Evolutionary conservation across 306 rosid species (phyloP), one percentile per base, ranked within the genome.

Genomic region (Quillaja saponaria): DNA sequence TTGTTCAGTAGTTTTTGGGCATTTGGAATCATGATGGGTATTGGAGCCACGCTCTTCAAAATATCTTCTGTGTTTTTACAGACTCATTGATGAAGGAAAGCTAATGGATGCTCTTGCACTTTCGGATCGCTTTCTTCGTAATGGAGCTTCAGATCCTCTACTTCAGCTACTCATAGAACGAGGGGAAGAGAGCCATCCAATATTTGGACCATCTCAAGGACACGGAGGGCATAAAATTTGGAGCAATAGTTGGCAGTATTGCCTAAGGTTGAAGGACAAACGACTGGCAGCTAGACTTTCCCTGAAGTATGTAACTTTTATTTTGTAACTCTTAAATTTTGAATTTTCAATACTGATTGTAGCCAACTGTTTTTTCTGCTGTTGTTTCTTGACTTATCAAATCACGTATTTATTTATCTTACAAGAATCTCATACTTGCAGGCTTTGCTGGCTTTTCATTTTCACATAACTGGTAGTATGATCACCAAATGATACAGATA

Each of bases 41-140:
- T n/a, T n/a, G n/a, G n/a, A n/a, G n/a, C n/a, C n/a, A n/a, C n/a
- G n/a, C n/a, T n/a, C n/a, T n/a, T n/a, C n/a, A n/a, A n/a, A n/a
- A n/a, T n/a, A n/a, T n/a, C n/a, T n/a, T n/a, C n/a, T n/a, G n/a
- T n/a, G n/a, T n/a, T n/a, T n/a, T n/a, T n/a, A 50, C 75, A 91
- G 98, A 61, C 80, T 91, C 72, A 86, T 84, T 64, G 92, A 83
- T 25, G 98, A 91, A 67, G 95, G 88, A 74, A 87, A 88, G 68
- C 84, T 88, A 25, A 88, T 86, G 82, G 98, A 91, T 82, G 98
- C 98, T 72, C 95, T 91, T 73, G 96, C 96, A 53, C 87, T 91
- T 39, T 91, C 98, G 61, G 98, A 91, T 61, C 98, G 98, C 57
- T 91, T 88, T 84, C 85, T 91, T 34, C 95, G 96, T 56, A 86